Evolutionary conservation across 208 protist species (phyloP).

Genomic region (Trichomonas gallinae): DNA sequence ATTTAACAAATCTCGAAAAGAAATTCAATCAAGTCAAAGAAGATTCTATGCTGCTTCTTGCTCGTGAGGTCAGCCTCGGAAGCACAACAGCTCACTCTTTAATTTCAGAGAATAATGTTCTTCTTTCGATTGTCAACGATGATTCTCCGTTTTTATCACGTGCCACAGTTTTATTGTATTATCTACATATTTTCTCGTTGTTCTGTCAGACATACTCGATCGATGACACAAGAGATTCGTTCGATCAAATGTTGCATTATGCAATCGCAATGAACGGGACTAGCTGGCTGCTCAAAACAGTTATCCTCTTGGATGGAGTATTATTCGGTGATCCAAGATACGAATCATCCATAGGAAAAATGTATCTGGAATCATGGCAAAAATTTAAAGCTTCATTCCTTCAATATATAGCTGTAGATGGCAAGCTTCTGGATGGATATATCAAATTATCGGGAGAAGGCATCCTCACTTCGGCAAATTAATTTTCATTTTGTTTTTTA

Average conservation of each 20-base stretch:
- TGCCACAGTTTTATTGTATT: not conserved
- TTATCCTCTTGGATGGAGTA: not conserved
- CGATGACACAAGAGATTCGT: not conserved
- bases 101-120: not conserved
- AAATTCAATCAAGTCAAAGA: not conserved
- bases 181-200: not conserved
- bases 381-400: not conserved
- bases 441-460: not conserved
- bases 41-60: not conserved
- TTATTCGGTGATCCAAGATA: not conserved
- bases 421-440: not conserved
- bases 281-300: not conserved
- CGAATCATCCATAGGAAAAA: not conserved
- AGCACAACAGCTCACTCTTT: not conserved
- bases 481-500: not conserved
- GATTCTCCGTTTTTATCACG: not conserved
- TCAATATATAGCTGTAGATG: not conserved
- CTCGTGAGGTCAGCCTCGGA: not conserved
- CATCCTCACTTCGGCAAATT: not conserved
- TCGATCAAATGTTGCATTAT: not conserved
- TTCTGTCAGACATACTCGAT: not conserved
- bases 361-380: not conserved
- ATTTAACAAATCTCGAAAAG: not conserved
- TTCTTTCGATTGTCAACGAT: not conserved
- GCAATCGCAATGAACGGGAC: not conserved